A percentile compares a stretch with the other conserved stretches of the same genome.
These are phyloP conservation scores for Alternaria atra DNA, from an alignment of 2,329 filamentous ascomycete genomes.

Conservation along the genomic window DNA sequence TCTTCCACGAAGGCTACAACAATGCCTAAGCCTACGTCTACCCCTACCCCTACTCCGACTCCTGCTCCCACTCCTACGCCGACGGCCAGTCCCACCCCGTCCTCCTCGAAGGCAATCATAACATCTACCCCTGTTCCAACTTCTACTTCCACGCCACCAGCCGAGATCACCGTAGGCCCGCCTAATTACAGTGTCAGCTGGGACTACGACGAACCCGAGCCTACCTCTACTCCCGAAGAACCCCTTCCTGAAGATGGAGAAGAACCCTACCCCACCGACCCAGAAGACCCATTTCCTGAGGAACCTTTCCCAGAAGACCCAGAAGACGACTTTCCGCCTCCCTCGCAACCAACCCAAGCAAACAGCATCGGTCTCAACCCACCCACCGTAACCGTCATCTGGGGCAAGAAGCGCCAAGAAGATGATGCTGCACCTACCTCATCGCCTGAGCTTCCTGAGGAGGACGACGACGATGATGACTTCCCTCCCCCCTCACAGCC, in stretches of 20 bases:
- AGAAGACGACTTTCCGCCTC: constrained; percentile 12
- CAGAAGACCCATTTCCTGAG: constrained; percentile 21
- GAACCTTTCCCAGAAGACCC: constrained; percentile 16
- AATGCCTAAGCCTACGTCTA: constrained; percentile 14
- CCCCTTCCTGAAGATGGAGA: background rate
- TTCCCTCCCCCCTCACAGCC: background rate
- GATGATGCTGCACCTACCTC: constrained; percentile 9
- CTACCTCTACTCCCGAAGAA: background rate
- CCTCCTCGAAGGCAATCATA: background rate
- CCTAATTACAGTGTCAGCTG: constrained; percentile 21
- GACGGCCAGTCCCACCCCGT: background rate
- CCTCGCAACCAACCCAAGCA: constrained; percentile 15
- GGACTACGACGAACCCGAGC: constrained; percentile 2
- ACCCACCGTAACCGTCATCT: constrained; percentile 20
- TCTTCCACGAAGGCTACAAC: constrained; percentile 11
- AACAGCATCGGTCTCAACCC: constrained; percentile 22
- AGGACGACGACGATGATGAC: constrained; percentile 3
- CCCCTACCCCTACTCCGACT: background rate
- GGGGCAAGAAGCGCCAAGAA: constrained; percentile 25
- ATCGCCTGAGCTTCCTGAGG: constrained; percentile 14
- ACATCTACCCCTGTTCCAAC: background rate
- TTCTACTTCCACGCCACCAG: constrained; percentile 8
- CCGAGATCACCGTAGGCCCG: constrained; percentile 21
- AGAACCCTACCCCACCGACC: constrained; percentile 17
- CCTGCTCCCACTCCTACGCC: constrained; percentile 1